Evolutionary conservation across 306 rosid species (phyloP).

Genomic region (Glycine latifolia): DNA sequence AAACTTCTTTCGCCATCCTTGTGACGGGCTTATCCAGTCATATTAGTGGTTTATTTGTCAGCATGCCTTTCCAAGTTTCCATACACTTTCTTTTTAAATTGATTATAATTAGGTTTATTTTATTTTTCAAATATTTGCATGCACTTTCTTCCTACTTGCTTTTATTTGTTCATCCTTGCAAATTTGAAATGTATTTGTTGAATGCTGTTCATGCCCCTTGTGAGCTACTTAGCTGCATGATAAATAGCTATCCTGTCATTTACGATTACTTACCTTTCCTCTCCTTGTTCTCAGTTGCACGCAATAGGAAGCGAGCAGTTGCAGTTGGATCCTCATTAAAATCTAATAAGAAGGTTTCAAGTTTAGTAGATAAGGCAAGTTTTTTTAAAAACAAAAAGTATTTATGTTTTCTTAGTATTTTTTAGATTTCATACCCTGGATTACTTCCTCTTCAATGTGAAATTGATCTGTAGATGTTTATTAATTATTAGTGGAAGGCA

Average conservation of each 20-base stretch:
- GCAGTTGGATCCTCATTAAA: slow-evolving; percentile 85
- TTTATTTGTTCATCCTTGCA: slow-evolving; percentile 11
- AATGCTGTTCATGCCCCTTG: slow-evolving; percentile 3
- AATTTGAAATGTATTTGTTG: slow-evolving; percentile 28
- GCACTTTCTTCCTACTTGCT: not conserved
- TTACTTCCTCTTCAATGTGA: not conserved
- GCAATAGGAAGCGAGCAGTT: slow-evolving; percentile 71
- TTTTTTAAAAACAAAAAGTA: no score
- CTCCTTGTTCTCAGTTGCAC: slow-evolving; percentile 56
- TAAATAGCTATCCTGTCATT: not conserved
- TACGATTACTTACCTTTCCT: slow-evolving; percentile 34
- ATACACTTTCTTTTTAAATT: not conserved
- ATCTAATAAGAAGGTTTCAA: slow-evolving; percentile 93
- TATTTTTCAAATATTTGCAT: not conserved
- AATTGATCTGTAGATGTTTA: slow-evolving; percentile 26
- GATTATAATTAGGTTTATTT: not conserved
- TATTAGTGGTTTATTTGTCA: not conserved
- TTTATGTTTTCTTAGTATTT: not conserved
- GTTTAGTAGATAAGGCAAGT: slow-evolving; percentile 86
- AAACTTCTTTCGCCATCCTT: no score
- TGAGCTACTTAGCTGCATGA: not conserved
- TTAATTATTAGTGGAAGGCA: slow-evolving; percentile 83
- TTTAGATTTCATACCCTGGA: not conserved
- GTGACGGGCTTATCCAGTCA: no score
- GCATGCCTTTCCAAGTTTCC: slow-evolving; percentile 13